Conservation (phyloP, 805 yeast species). For the Kurtzmaniella cleridarum region DNA sequence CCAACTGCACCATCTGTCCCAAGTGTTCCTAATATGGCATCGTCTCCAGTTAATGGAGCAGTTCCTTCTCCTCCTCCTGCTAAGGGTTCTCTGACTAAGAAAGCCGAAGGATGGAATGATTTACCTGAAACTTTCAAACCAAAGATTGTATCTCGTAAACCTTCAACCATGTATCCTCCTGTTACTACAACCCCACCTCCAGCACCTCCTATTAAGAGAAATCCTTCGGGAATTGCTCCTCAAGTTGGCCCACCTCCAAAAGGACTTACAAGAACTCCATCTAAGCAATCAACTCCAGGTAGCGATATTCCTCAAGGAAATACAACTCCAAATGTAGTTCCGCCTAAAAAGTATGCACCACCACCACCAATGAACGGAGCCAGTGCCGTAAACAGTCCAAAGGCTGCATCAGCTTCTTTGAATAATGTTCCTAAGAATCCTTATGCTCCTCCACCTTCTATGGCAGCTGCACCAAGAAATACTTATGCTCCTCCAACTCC, state of each 20-base stretch:
- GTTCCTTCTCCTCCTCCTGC: constrained; percentile 20
- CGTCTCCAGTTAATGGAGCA: constrained; percentile 7
- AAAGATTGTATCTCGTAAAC: constrained; percentile 36
- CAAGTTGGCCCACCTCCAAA: constrained; percentile 25
- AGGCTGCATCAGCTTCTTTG: constrained; percentile 14
- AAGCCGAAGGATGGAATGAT: constrained; percentile 69
- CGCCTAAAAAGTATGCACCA: constrained; percentile 5
- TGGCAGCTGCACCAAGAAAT: constrained; percentile 14
- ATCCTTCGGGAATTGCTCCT: constrained; percentile 15
- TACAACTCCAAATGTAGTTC: constrained; percentile 11
- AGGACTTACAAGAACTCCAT: constrained; percentile 20
- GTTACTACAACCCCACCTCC: constrained; percentile 16
- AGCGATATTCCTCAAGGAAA: constrained; percentile 13
- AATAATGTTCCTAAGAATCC: constrained; percentile 26
- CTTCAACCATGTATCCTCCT: constrained; percentile 30
- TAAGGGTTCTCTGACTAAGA: constrained; percentile 23
- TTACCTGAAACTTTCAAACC: constrained; percentile 50
- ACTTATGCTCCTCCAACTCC: constrained; percentile 20
- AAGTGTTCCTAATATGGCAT: constrained; percentile 5
- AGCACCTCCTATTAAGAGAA: constrained; percentile 16
- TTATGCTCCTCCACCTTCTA: constrained; percentile 18
- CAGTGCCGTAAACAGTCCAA: constrained; percentile 11
- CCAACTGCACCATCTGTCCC: constrained; percentile 15
- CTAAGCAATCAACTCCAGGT: constrained; percentile 15
- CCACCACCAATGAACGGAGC: constrained; percentile 9